These are phyloP conservation scores for Salvia splendens DNA, from an alignment of 257 asterid species.

Conservation along the genomic window DNA sequence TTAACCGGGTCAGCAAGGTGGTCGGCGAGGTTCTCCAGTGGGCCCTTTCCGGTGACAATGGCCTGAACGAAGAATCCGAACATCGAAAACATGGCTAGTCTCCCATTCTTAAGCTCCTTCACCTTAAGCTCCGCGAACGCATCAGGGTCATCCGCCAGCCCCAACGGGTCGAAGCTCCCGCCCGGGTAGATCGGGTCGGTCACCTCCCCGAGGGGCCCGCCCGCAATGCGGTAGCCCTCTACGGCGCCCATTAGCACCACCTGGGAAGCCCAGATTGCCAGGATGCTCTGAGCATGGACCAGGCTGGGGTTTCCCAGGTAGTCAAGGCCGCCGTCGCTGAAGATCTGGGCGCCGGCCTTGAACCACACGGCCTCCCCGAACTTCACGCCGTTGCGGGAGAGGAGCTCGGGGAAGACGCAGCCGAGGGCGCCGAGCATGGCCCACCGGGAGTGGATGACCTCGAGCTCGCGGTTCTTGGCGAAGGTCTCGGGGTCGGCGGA, in stretches of 20 bases:
- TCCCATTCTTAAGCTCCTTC: constrained; percentile 60
- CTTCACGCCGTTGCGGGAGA: constrained; percentile 73
- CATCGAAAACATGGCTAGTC: constrained; percentile 73
- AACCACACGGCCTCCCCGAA: constrained; percentile 83
- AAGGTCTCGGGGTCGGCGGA: constrained; percentile 77
- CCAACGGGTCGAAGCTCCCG: constrained; percentile 61
- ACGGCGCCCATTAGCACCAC: constrained; percentile 74
- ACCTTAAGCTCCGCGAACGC: constrained; percentile 68
- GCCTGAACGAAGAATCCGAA: constrained; percentile 69
- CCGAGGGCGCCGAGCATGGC: constrained; percentile 90
- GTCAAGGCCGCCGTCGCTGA: constrained; percentile 71
- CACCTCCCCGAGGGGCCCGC: constrained; percentile 58
- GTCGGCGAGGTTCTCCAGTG: constrained; percentile 68
- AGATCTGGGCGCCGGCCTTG: constrained; percentile 75
- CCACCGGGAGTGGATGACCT: constrained; percentile 76
- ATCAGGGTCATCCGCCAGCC: constrained; percentile 61
- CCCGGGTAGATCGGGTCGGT: constrained; percentile 62
- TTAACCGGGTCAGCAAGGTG: constrained; percentile 62
- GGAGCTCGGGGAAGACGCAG: constrained; percentile 75
- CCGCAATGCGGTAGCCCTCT: constrained; percentile 69
- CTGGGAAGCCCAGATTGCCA: constrained; percentile 77
- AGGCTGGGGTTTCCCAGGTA: constrained; percentile 77
- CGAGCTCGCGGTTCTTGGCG: constrained; percentile 74
- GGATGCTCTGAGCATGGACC: constrained; percentile 72
- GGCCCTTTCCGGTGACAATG: constrained; percentile 64